Evolutionary conservation across 176 grass and related monocot genomes (phyloP).

Genomic region (Pharus latifolius): DNA sequence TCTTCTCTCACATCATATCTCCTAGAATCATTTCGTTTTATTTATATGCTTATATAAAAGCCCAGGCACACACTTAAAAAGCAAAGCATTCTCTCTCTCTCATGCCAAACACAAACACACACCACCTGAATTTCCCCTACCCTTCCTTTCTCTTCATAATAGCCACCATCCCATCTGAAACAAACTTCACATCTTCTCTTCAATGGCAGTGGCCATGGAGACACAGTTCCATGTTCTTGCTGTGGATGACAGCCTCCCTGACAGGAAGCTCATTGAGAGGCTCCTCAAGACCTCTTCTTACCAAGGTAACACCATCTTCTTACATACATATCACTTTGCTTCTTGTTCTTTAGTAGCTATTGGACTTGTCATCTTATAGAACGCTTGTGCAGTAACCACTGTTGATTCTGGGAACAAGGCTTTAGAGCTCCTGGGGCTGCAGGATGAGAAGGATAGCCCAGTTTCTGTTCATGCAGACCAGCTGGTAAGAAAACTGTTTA

Average conservation of each 20-base stretch:
- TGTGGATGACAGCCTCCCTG: constrained; percentile 71
- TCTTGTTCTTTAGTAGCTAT: not conserved
- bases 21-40: constrained; percentile 38
- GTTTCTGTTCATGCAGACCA: constrained; percentile 27
- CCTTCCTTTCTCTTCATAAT: constrained; percentile 9
- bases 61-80: constrained; percentile 27
- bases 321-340: not conserved
- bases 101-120: constrained; percentile 14
- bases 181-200: not conserved
- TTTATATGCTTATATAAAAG: constrained; percentile 6
- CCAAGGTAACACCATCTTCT: constrained; percentile 30
- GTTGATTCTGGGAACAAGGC: constrained; percentile 89
- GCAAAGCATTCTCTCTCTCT: not conserved
- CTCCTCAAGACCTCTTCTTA: constrained; percentile 88
- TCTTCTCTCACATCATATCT: constrained; percentile 26
- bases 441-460: constrained; percentile 14
- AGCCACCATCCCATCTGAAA: not conserved
- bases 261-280: constrained; percentile 86
- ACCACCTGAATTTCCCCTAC: not conserved
- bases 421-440: constrained; percentile 61
- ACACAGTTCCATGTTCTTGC: constrained; percentile 69
- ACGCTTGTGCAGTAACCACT: constrained; percentile 49
- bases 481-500: constrained; percentile 33
- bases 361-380: not conserved
- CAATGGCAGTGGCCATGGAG: constrained; percentile 42